phyloP scores from a whole-genome alignment of 1,284 basidiomycete species.

The Ceratobasidium sp. region DNA sequence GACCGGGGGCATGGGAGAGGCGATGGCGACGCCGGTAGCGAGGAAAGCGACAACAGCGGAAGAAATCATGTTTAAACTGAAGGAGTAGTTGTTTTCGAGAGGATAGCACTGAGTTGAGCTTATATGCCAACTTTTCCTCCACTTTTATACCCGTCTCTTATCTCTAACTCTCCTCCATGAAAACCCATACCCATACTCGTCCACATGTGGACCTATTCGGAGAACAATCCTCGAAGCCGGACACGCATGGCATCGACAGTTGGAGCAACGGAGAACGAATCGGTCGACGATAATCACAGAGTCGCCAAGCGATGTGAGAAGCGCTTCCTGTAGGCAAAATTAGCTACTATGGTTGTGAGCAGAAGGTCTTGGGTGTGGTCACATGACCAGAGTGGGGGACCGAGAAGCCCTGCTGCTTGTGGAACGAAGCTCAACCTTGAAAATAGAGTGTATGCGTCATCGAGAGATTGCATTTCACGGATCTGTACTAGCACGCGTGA shows the following conservation, averaged over 20 bases:
- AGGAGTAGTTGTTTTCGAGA: not conserved
- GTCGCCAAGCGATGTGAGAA: not conserved
- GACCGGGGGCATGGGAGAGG: constrained; percentile 10
- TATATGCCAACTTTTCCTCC: not conserved
- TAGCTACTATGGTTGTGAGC: not conserved
- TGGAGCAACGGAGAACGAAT: not conserved
- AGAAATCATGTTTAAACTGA: not conserved
- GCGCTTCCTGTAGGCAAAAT: not conserved
- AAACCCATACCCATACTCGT: not conserved
- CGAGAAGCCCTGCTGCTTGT: not conserved
- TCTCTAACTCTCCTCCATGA: not conserved
- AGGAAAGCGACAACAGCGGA: not conserved
- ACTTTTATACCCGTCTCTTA: not conserved
- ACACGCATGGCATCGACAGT: not conserved
- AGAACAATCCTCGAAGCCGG: not conserved
- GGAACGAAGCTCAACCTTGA: not conserved
- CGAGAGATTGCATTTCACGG: not conserved
- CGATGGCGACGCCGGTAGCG: not conserved
- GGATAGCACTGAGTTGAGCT: not conserved
- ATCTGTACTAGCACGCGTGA: not conserved
- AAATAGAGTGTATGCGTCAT: not conserved
- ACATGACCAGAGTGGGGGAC: not conserved
- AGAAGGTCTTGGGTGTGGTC: not conserved
- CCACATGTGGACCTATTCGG: not conserved
- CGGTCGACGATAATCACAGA: not conserved